phyloP scores from a whole-genome alignment of 2,329 filamentous ascomycete genomes.

The Monosporascus sp. region DNA sequence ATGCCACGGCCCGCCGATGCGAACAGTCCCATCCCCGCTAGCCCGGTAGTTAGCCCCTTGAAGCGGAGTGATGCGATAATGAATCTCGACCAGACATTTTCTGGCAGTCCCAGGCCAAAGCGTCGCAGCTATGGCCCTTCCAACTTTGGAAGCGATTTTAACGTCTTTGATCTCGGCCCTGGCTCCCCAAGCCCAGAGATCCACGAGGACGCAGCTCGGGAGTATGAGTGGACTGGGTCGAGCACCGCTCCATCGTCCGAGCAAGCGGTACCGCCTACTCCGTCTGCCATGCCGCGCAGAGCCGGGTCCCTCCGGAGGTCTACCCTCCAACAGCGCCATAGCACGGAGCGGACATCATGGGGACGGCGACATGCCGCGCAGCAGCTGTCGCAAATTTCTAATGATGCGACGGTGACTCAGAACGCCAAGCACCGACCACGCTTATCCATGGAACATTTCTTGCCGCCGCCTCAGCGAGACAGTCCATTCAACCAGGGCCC shows the following conservation, averaged over 20 bases:
- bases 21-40: slow-evolving; percentile 38
- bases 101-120: slow-evolving; percentile 85
- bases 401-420: slow-evolving; percentile 49
- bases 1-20: slow-evolving; percentile 48
- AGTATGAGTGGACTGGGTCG: slow-evolving; percentile 49
- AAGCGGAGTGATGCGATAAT: slow-evolving; percentile 89
- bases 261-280: slow-evolving; percentile 37
- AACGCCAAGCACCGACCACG: slow-evolving; percentile 60
- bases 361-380: slow-evolving; percentile 54
- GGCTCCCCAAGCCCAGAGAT: slow-evolving; percentile 43
- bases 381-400: slow-evolving; percentile 43
- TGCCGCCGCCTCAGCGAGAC: slow-evolving; percentile 59
- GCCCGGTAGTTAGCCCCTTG: slow-evolving; percentile 70
- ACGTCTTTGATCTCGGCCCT: slow-evolving; percentile 64
- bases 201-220: slow-evolving; percentile 43
- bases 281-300: slow-evolving; percentile 58
- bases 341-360: slow-evolving; percentile 59
- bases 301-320: slow-evolving; percentile 78
- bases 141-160: slow-evolving; percentile 58
- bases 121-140: slow-evolving; percentile 77
- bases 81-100: slow-evolving; percentile 73
- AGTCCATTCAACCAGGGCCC: slow-evolving; percentile 55
- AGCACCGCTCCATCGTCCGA: slow-evolving; percentile 33
- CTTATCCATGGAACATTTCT: slow-evolving; percentile 73
- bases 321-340: slow-evolving; percentile 76